Conservation (phyloP, 2,329 filamentous ascomycete genomes). For the Myriosclerotinia curreyana region DNA sequence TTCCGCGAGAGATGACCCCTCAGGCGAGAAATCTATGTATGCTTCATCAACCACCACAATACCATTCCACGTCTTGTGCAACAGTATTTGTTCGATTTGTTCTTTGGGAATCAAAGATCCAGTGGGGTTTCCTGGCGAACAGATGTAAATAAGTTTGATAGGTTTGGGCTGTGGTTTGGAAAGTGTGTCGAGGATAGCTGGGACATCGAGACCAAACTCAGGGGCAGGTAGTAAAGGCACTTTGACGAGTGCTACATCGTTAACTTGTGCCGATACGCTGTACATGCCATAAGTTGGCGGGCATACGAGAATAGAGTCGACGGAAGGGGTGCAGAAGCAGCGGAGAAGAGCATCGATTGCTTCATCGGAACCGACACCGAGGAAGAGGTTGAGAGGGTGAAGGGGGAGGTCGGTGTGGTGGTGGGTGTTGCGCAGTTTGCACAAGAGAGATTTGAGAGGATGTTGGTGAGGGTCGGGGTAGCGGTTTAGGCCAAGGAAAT, state of each 20-base stretch:
- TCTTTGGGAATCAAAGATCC: slow-evolving; percentile 73
- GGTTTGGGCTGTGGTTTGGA: slow-evolving; percentile 52
- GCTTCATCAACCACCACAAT: slow-evolving; percentile 92
- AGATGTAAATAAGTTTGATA: slow-evolving; percentile 89
- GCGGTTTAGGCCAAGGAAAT: slow-evolving; percentile 80
- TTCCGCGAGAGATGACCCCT: slow-evolving; percentile 77
- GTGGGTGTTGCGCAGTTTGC: slow-evolving; percentile 82
- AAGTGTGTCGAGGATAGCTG: slow-evolving; percentile 64
- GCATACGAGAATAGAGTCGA: slow-evolving; percentile 88
- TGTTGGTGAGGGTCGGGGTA: slow-evolving; percentile 96
- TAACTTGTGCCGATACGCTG: slow-evolving; percentile 86
- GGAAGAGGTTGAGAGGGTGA: slow-evolving; percentile 80
- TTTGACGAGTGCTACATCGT: slow-evolving; percentile 82
- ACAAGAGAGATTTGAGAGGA: slow-evolving; percentile 81
- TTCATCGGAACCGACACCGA: slow-evolving; percentile 94
- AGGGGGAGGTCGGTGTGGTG: slow-evolving; percentile 71
- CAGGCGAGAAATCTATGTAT: slow-evolving; percentile 88
- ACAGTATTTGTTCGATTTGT: slow-evolving; percentile 69
- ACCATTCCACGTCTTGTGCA: slow-evolving; percentile 92
- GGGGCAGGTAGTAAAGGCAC: slow-evolving; percentile 75
- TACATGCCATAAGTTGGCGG: slow-evolving; percentile 99
- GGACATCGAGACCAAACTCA: slow-evolving; percentile 69
- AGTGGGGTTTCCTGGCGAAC: slow-evolving; percentile 93
- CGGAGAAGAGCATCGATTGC: slow-evolving; percentile 92
- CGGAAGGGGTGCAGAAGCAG: slow-evolving; percentile 84